phyloP scores from a whole-genome alignment of 2,329 filamentous ascomycete species.

The Dryadomyces quercus-mongolicae region DNA sequence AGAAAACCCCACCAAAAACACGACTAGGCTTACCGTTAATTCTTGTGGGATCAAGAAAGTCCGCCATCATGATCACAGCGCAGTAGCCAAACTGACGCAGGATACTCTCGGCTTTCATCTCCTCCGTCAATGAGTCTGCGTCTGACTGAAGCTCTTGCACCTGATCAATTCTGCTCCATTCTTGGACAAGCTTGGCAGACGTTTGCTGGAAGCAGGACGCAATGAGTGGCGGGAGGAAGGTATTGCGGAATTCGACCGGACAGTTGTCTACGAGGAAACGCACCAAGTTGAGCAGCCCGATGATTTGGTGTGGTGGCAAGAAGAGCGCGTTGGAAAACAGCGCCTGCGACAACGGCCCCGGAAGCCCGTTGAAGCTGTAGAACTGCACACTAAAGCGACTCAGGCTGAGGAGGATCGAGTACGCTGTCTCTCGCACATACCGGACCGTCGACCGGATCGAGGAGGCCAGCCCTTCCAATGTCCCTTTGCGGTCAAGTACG shows the following conservation, averaged over 20 bases:
- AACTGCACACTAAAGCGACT: conserved; percentile 78
- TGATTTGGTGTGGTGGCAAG: conserved; percentile 85
- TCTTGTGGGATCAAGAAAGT: conserved; percentile 67
- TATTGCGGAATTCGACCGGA: conserved; percentile 60
- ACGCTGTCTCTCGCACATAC: conserved; percentile 84
- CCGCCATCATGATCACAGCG: conserved; percentile 81
- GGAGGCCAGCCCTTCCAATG: conserved; percentile 86
- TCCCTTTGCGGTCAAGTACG: conserved; percentile 78
- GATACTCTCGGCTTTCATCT: conserved; percentile 98
- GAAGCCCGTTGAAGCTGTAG: conserved; percentile 78
- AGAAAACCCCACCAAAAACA: not conserved
- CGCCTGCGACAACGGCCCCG: conserved; percentile 69
- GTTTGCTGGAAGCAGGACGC: conserved; percentile 74
- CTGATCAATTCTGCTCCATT: conserved; percentile 70
- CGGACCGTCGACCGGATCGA: conserved; percentile 81
- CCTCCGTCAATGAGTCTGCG: conserved; percentile 73
- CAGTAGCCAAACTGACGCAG: conserved; percentile 85
- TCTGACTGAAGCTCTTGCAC: conserved; percentile 50
- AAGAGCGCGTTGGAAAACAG: conserved; percentile 72
- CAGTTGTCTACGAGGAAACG: conserved; percentile 87
- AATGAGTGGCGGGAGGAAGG: conserved; percentile 78
- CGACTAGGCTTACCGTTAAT: conserved; percentile 35
- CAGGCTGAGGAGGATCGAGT: conserved; percentile 90
- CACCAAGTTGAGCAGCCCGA: conserved; percentile 81
- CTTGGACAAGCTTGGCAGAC: conserved; percentile 72